Base-by-base conservation (phyloP, 257 asterid species). In the Petrea volubilis region DNA sequence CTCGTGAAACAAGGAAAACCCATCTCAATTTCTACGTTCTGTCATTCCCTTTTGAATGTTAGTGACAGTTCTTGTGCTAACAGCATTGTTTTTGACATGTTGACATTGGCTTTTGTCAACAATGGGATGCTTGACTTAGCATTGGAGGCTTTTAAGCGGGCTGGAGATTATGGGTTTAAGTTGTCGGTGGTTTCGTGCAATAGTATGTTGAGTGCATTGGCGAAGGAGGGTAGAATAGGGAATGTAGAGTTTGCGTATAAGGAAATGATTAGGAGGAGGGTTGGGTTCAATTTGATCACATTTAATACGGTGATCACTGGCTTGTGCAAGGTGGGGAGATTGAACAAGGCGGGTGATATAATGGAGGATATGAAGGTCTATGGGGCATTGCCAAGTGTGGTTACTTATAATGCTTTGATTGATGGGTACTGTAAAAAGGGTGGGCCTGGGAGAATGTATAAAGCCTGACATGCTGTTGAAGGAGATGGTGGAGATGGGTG, bases 351-450 rank as follows among this genome's bases (percentile, higher is more conserved):
- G 0, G 68, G 75, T 10, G 96, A 94, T 69, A 67, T 86, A n/a
- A 38, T 94, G 18, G 97, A 91, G 76, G 96, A 94, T 70, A 91
- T 91, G 97, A 89, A 82, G 79, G 73, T 83, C 61, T 56, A 83
- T 62, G 91, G 92, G 68, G 44, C 91, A 9, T 64, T 41, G 24
- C 97, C 97, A 12, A 84, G 71, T 82, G 93, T 84, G 64, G 84
- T 86, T 23, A 88, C 96, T 62, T 94, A 89, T 50, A 94, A 91
- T 69, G 74, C 87, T 53, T 68, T 89, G 82, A 83, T 94, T 43
- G 80, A 79, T 70, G 99, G 98, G 53, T 77, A 77, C 41, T 90
- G 98, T 74, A 89, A 90, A 86, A 85, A 77, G 71, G 96, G 95
- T 46, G 96, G 95, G 68, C 71, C 72, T 0, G 93, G 89, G 17